A percentile compares a stretch with the other conserved stretches of the same genome.
These are phyloP conservation scores for Saccharomycopsis olivae DNA, from an alignment of 805 yeast genomes.

Conservation along the genomic window DNA sequence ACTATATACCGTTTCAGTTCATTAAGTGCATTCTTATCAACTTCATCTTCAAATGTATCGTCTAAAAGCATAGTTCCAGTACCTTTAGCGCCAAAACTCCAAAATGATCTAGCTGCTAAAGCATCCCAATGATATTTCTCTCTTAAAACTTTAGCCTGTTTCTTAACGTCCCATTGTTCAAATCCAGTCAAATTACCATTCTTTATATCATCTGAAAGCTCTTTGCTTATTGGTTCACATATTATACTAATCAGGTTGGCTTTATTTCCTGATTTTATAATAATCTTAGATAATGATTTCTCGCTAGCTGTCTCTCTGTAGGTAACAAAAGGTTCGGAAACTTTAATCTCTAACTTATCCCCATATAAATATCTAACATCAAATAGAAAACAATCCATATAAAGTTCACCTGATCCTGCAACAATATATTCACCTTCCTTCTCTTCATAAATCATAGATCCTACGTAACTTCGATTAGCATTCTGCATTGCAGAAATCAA, in stretches of 20 bases:
- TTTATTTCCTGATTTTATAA: constrained; percentile 45
- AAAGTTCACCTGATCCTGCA: constrained; percentile 78
- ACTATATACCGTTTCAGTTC: constrained; percentile 43
- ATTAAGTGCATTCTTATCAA: constrained; percentile 41
- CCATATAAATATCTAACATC: constrained; percentile 55
- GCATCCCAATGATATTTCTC: constrained; percentile 70
- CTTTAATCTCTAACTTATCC: constrained; percentile 59
- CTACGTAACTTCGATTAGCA: constrained; percentile 52
- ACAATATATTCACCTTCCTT: constrained; percentile 83
- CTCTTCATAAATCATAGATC: constrained; percentile 61
- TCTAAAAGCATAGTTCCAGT: constrained; percentile 48
- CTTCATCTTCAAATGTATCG: constrained; percentile 67
- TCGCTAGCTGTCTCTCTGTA: constrained; percentile 71
- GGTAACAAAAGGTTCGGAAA: constrained; percentile 73
- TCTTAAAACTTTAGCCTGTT: constrained; percentile 44
- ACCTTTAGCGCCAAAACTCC: constrained; percentile 64
- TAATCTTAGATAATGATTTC: constrained; percentile 57
- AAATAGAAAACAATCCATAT: constrained; percentile 71
- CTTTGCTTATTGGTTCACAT: constrained; percentile 58
- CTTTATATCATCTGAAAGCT: constrained; percentile 46
- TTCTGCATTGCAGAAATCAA: constrained; percentile 60
- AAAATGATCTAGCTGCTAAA: constrained; percentile 67
- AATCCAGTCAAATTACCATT: constrained; percentile 25
- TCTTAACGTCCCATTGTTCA: constrained; percentile 27
- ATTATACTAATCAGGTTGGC: constrained; percentile 52